Evolutionary conservation across 495 filamentous ascomycete genomes (phyloP).

Genomic region (Podospora comata): DNA sequence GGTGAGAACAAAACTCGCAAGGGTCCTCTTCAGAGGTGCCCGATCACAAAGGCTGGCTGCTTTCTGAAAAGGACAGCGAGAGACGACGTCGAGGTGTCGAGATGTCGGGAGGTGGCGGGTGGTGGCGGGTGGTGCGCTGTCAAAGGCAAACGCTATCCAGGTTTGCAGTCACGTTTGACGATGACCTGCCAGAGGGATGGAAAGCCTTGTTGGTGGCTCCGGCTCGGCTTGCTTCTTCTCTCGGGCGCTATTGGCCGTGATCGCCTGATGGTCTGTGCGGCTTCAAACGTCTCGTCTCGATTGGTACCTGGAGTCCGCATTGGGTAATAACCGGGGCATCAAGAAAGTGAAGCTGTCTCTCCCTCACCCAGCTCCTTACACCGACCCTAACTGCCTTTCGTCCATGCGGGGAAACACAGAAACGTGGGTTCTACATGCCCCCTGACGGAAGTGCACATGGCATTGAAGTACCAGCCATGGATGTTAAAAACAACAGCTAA

Average conservation of each 20-base stretch:
- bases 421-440: no score
- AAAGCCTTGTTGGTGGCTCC: slow-evolving; percentile 28
- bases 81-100: slow-evolving; percentile 1
- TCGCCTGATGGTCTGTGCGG: slow-evolving; percentile 24
- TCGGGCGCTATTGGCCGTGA: slow-evolving; percentile 25
- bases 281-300: background rate
- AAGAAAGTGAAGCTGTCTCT: background rate
- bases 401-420: no score
- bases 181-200: slow-evolving; percentile 23
- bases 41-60: slow-evolving; percentile 6
- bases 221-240: slow-evolving; percentile 14
- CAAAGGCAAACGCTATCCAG: slow-evolving; percentile 5
- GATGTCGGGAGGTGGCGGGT: background rate
- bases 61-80: background rate
- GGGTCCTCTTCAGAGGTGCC: background rate
- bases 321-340: background rate
- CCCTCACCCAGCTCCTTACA: no score
- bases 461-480: no score
- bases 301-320: background rate
- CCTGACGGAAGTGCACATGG: no score
- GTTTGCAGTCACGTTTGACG: slow-evolving; percentile 20
- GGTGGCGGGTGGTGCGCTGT: slow-evolving; percentile 8
- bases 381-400: no score
- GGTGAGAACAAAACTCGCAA: slow-evolving; percentile 9
- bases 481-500: no score